Conservation (phyloP, 495 filamentous ascomycete genomes). For the Xylaria scruposa region DNA sequence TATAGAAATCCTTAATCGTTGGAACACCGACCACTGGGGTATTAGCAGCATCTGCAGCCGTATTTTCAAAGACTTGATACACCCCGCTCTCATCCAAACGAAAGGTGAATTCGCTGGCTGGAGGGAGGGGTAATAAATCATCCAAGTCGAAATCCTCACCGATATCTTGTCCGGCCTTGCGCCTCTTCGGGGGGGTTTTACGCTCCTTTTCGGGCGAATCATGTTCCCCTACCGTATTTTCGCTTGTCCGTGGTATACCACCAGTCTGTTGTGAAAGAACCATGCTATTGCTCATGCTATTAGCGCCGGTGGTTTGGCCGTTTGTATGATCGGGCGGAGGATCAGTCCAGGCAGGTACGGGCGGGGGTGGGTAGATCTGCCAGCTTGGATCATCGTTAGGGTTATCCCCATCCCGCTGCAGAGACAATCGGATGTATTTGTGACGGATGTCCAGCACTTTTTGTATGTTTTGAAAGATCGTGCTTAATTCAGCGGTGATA, state of each 20-base stretch:
- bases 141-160: slow-evolving; percentile 88
- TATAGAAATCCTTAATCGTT: slow-evolving; percentile 89
- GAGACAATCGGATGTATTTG: slow-evolving; percentile 87
- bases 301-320: slow-evolving; percentile 47
- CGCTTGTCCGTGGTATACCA: slow-evolving; percentile 19
- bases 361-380: slow-evolving; percentile 89
- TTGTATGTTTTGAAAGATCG: slow-evolving; percentile 87
- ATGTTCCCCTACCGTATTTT: slow-evolving; percentile 8
- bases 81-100: slow-evolving; percentile 82
- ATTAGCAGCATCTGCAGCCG: slow-evolving; percentile 63
- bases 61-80: slow-evolving; percentile 85
- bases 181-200: slow-evolving; percentile 56
- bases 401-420: slow-evolving; percentile 80
- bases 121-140: slow-evolving; percentile 76
- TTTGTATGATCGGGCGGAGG: slow-evolving; percentile 55
- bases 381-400: slow-evolving; percentile 84
- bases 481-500: slow-evolving; percentile 79
- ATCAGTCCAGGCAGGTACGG: slow-evolving; percentile 87
- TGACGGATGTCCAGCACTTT: slow-evolving; percentile 82
- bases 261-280: slow-evolving; percentile 48
- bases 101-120: slow-evolving; percentile 71
- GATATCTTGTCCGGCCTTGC: slow-evolving; percentile 90
- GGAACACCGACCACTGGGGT: slow-evolving; percentile 80
- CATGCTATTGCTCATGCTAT: slow-evolving; percentile 63
- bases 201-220: slow-evolving; percentile 30